phyloP scores from a whole-genome alignment of 2,329 filamentous ascomycete species.

The Sporothrix inflata region DNA sequence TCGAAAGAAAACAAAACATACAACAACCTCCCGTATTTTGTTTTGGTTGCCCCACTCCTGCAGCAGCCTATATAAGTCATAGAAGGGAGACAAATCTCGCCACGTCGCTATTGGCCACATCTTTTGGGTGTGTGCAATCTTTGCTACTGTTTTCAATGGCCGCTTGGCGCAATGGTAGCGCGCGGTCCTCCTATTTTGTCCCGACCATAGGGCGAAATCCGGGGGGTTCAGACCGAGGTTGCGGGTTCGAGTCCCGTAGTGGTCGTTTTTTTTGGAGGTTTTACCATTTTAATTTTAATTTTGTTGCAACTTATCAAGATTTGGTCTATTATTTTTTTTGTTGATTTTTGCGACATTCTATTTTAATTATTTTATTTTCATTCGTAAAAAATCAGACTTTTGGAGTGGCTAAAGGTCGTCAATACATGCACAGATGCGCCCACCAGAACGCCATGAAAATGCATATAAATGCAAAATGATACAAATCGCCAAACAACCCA shows the following conservation, averaged over 20 bases:
- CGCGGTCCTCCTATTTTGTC: slow-evolving; percentile 38
- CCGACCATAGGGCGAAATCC: slow-evolving; percentile 28
- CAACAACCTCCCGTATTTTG: neutral
- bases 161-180: slow-evolving; percentile 38
- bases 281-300: neutral
- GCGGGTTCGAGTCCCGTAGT: slow-evolving; percentile 38
- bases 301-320: too few species aligned
- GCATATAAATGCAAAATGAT: neutral
- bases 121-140: slow-evolving; percentile 14
- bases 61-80: slow-evolving; percentile 30
- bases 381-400: neutral
- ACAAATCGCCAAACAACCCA: neutral
- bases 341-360: neutral
- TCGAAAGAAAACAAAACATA: too few species aligned
- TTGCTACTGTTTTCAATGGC: slow-evolving; percentile 29
- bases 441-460: slow-evolving; percentile 16
- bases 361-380: neutral
- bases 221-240: slow-evolving; percentile 36
- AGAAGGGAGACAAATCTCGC: slow-evolving; percentile 2
- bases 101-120: slow-evolving; percentile 34
- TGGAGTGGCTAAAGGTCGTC: neutral
- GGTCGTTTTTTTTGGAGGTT: slow-evolving; percentile 31
- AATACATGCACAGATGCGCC: neutral
- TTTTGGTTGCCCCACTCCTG: neutral
- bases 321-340: neutral